These are phyloP conservation scores for Suhomyces pyralidae DNA, from an alignment of 805 yeast genomes.

Conservation along the genomic window DNA sequence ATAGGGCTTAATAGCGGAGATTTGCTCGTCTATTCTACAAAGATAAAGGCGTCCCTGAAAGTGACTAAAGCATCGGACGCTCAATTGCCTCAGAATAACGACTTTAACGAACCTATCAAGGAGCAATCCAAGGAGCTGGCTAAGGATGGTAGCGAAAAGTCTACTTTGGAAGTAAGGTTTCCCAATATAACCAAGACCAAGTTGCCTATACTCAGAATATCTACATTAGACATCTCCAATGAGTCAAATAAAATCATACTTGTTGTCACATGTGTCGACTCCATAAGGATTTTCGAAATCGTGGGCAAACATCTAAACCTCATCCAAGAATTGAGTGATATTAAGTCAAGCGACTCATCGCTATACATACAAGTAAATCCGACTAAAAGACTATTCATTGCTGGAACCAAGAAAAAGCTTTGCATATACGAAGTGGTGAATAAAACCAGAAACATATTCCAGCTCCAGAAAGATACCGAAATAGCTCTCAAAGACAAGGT, in stretches of 20 bases:
- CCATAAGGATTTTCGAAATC: slow-evolving; percentile 23
- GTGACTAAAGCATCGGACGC: not conserved
- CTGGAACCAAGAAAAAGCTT: slow-evolving; percentile 30
- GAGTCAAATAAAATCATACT: slow-evolving; percentile 21
- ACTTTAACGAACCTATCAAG: not conserved
- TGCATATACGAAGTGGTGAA: slow-evolving; percentile 24
- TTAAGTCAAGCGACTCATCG: slow-evolving; percentile 15
- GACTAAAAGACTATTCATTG: slow-evolving; percentile 21
- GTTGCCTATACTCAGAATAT: slow-evolving; percentile 17
- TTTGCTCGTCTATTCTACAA: slow-evolving; percentile 11
- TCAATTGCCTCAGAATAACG: not conserved
- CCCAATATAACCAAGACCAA: slow-evolving; percentile 15
- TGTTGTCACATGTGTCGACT: slow-evolving; percentile 22
- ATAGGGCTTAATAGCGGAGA: slow-evolving; percentile 38
- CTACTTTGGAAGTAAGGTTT: slow-evolving; percentile 19
- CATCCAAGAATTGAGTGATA: slow-evolving; percentile 27
- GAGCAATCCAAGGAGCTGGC: slow-evolving; percentile 1
- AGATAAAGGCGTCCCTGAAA: not conserved
- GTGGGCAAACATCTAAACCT: slow-evolving; percentile 35
- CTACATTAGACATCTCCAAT: slow-evolving; percentile 13
- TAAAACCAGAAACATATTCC: slow-evolving; percentile 30
- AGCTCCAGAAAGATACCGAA: slow-evolving; percentile 23
- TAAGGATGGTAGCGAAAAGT: slow-evolving; percentile 7
- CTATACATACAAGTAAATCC: slow-evolving; percentile 15
- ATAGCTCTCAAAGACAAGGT: slow-evolving; percentile 30